Evolutionary conservation across 495 filamentous ascomycete species (phyloP).

Genomic region (Hyaloscypha bicolor): DNA sequence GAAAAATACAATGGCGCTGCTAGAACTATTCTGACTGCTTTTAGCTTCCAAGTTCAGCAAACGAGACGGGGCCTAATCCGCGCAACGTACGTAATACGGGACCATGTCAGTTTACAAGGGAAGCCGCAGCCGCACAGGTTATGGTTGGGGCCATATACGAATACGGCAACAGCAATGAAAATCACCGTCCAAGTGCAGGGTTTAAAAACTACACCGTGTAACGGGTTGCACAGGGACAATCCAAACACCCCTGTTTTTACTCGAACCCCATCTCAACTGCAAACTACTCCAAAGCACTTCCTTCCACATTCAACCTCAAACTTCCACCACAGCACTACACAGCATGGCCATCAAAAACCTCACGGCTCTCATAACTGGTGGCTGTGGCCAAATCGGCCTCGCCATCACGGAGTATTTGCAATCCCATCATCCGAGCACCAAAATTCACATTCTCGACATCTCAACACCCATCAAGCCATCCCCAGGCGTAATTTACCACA

Average conservation of each 20-base stretch:
- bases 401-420: not conserved
- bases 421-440: not conserved
- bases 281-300: not conserved
- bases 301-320: no score
- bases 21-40: no score
- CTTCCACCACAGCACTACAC: no score
- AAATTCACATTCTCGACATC: not conserved
- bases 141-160: not conserved
- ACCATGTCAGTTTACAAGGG: no score
- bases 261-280: not conserved
- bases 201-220: not conserved
- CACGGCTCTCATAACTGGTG: not conserved
- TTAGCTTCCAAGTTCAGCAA: no score
- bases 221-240: not conserved
- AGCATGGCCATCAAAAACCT: not conserved
- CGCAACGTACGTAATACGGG: no score
- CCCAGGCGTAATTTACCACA: not conserved
- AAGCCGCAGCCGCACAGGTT: no score
- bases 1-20: no score
- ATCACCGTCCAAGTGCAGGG: not conserved
- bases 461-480: not conserved
- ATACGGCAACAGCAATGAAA: not conserved
- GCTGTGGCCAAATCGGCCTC: conserved; percentile 3
- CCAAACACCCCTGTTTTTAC: not conserved
- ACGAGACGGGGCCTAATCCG: no score